A percentile compares a stretch with the other conserved stretches of the same genome.
phyloP scores from a whole-genome alignment of 352 stramenopile species.

The Blastocystis sp. region DNA sequence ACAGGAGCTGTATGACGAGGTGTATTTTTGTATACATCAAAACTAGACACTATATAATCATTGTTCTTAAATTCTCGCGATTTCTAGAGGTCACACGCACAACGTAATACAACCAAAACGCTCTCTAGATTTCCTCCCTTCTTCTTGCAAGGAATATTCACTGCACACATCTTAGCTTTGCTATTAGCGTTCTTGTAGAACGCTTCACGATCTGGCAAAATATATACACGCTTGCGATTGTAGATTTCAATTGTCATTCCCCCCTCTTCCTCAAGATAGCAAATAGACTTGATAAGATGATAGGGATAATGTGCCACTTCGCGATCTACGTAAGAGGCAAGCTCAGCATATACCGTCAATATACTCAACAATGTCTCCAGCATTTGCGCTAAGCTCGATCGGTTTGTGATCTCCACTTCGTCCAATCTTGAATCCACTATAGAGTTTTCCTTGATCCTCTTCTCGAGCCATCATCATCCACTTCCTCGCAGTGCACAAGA shows the following conservation, averaged over 20 bases:
- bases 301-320: slow-evolving; percentile 56
- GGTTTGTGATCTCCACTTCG: slow-evolving; percentile 19
- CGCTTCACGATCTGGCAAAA: slow-evolving; percentile 16
- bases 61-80: slow-evolving; percentile 52
- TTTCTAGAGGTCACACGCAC: background rate
- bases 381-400: slow-evolving; percentile 56
- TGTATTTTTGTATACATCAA: slow-evolving; percentile 50
- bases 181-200: slow-evolving; percentile 33
- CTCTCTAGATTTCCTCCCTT: slow-evolving; percentile 2
- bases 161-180: slow-evolving; percentile 38
- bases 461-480: slow-evolving; percentile 48
- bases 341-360: background rate
- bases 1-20: slow-evolving; percentile 47
- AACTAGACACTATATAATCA: slow-evolving; percentile 48
- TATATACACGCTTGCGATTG: slow-evolving; percentile 55
- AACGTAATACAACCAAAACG: background rate
- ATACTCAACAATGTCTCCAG: slow-evolving; percentile 60
- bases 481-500: slow-evolving; percentile 54
- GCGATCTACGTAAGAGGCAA: slow-evolving; percentile 11
- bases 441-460: slow-evolving; percentile 36
- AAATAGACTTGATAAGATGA: slow-evolving; percentile 25
- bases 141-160: slow-evolving; percentile 15
- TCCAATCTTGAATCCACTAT: slow-evolving; percentile 57
- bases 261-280: slow-evolving; percentile 34
- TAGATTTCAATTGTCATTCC: slow-evolving; percentile 21